Evolutionary conservation across 805 yeast genomes (phyloP), one percentile per base, ranked within the genome.

Genomic region (Limtongozyma cylindracea): DNA sequence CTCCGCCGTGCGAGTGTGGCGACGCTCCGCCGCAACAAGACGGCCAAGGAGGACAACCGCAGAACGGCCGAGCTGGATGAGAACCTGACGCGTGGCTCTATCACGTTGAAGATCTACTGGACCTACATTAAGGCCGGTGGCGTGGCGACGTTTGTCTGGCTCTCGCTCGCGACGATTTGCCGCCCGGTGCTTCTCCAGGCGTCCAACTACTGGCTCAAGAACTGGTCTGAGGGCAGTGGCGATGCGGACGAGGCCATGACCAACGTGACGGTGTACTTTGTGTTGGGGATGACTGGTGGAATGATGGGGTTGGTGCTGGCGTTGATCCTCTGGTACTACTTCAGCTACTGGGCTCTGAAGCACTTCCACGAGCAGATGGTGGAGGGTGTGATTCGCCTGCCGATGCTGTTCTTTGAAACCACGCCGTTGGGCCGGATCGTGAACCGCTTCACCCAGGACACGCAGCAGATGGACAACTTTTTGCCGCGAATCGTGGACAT

Each of bases 351-450:
- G 23, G 48, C 45, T 8, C 40, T 49, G 13, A 32, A 23, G 18
- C 32, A 36, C 24, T 45, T 47, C 32, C 55, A 48, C 25, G 49
- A 47, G 19, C 36, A 33, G 11, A 45, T 48, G 53, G 45, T 50
- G 5, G 24, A 27, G 12, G 27, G 40, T 8, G 43, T 48, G 1
- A 34, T 48, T 24, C 35, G 49, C 25, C 39, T 52, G 2, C 55
- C 55, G 13, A 48, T 48, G 55, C 38, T 48, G 10, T 48, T 47
- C 24, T 48, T 47, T 23, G 55, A 48, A 25, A 46, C 52, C 11
- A 48, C 55, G 1, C 55, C 55, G 3, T 33, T 45, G 16, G 55
- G 53, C 3, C 29, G 53, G 29, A 41, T 48, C 16, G 35, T 48
- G 34, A 48, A 48, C 26, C 33, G 53, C 26, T 48, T 48, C 24